A percentile compares a stretch with the other conserved stretches of the same genome.
Evolutionary conservation across 805 yeast genomes (phyloP).

Genomic region (Sugiyamaella mastotermitis): DNA sequence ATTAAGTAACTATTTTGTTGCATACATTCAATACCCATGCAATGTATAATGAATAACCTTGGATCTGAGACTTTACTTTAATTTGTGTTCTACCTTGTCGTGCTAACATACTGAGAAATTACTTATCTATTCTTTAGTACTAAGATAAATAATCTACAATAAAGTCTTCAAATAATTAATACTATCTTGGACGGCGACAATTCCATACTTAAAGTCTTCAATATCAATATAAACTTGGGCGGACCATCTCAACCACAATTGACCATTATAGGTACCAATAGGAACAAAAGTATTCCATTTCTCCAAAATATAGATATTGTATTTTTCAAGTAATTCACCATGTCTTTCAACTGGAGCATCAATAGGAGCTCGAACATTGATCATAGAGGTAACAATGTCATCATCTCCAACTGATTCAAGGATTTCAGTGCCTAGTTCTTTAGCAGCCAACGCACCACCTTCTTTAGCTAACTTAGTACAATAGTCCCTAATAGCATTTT

Average conservation of each 20-base stretch:
- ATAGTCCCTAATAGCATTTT: conserved; percentile 43
- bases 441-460: conserved; percentile 37
- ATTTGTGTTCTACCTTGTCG: no score
- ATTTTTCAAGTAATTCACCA: conserved; percentile 21
- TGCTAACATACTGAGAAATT: no score
- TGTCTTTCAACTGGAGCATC: conserved; percentile 12
- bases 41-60: no score
- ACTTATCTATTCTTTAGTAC: no score
- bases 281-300: conserved; percentile 46
- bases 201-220: conserved; percentile 46
- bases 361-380: conserved; percentile 35
- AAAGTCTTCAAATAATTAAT: conserved; percentile 4
- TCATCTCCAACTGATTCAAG: conserved; percentile 26
- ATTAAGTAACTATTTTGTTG: no score
- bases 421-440: conserved; percentile 35
- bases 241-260: conserved; percentile 45
- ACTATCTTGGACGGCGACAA: conserved; percentile 29
- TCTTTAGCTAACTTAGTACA: conserved; percentile 39
- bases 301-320: conserved; percentile 17
- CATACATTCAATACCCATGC: no score
- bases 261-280: conserved; percentile 36
- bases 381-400: conserved; percentile 38
- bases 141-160: no score
- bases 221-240: conserved; percentile 57
- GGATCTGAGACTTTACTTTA: no score